A percentile compares a stretch with the other conserved stretches of the same genome.
Conservation (phyloP, 2,329 filamentous ascomycete genomes). For the Aspergillus sp. region DNA sequence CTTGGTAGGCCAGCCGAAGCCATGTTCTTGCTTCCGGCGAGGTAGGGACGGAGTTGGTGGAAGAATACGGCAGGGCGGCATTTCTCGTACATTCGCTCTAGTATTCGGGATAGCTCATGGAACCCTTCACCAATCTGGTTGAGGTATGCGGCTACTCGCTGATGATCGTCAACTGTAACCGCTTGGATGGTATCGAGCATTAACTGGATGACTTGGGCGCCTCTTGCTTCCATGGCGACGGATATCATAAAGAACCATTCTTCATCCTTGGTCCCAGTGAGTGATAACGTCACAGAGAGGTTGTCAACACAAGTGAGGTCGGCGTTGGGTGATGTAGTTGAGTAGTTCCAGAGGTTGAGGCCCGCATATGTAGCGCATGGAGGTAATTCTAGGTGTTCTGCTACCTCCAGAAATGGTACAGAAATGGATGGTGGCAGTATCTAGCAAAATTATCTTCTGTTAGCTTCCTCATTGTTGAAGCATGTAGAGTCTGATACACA, state of each 20-base stretch:
- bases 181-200: conserved; percentile 48
- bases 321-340: conserved; percentile 16
- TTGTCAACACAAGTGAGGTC: conserved; percentile 41
- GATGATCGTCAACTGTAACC: conserved; percentile 37
- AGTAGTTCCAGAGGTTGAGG: conserved; percentile 43
- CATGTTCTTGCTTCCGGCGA: conserved; percentile 57
- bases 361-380: conserved; percentile 46
- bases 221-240: conserved; percentile 53
- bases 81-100: conserved; percentile 54
- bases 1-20: conserved; percentile 50
- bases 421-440: conserved; percentile 38
- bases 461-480: not conserved
- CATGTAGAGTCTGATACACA: conserved; percentile 31
- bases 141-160: conserved; percentile 41
- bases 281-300: conserved; percentile 33
- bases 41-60: conserved; percentile 51
- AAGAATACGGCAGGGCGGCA: conserved; percentile 52
- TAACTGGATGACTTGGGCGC: conserved; percentile 31
- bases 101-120: conserved; percentile 40
- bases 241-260: conserved; percentile 55
- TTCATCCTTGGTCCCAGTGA: conserved; percentile 42
- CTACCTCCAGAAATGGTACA: conserved; percentile 38
- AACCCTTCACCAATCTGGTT: conserved; percentile 43
- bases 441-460: conserved; percentile 19
- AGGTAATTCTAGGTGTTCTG: conserved; percentile 37